A percentile compares a stretch with the other conserved stretches of the same genome.
phyloP scores from a whole-genome alignment of 2,329 filamentous ascomycete species.

The Fusarium sp. region DNA sequence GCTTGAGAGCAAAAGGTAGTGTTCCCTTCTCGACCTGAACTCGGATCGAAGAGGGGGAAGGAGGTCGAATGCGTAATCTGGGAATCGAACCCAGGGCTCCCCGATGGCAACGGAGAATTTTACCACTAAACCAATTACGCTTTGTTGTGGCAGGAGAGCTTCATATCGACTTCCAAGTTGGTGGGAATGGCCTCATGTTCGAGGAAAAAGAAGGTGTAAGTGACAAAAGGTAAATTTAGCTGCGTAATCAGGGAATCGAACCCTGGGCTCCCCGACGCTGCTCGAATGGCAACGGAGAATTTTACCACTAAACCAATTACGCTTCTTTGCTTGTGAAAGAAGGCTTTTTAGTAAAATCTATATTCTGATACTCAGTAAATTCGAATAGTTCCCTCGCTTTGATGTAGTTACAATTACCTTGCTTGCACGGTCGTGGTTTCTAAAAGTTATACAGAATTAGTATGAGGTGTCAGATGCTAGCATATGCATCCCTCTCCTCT shows the following conservation, averaged over 20 bases:
- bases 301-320: background rate
- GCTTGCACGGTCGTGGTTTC: too few species aligned
- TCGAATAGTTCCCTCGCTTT: too few species aligned
- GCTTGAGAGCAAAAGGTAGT: too few species aligned
- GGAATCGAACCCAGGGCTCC: constrained; percentile 4
- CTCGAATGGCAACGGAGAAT: background rate
- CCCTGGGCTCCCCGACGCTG: background rate
- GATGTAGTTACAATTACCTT: too few species aligned
- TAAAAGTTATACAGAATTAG: too few species aligned
- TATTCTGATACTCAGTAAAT: too few species aligned
- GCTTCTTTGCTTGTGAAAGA: background rate
- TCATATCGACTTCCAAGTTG: background rate
- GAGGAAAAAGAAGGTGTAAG: background rate
- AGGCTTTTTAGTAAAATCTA: too few species aligned
- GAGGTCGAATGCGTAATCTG: background rate
- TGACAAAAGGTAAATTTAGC: background rate
- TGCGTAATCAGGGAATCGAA: background rate
- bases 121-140: constrained; percentile 6
- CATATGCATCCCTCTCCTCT: too few species aligned
- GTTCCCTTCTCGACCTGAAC: too few species aligned
- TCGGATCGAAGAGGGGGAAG: background rate
- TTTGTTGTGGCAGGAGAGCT: background rate
- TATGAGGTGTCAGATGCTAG: too few species aligned
- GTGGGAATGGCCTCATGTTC: background rate
- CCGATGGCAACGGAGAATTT: constrained; percentile 6